phyloP scores from a whole-genome alignment of 2,329 filamentous ascomycete species.

The Tympanopsis confertula region DNA sequence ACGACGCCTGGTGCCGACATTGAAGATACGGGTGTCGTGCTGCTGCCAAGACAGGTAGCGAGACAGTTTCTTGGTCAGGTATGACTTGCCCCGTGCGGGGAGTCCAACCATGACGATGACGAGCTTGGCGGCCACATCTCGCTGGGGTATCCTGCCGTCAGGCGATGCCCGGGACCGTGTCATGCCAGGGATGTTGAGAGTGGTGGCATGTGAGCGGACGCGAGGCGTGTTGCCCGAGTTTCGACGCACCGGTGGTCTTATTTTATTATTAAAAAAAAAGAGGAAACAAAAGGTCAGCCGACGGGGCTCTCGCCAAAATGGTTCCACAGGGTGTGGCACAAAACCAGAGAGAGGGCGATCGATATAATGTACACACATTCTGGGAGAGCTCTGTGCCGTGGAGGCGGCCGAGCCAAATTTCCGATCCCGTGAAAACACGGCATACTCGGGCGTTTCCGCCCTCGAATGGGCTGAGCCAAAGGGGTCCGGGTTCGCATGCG shows the following conservation, averaged over 20 bases:
- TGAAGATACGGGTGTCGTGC: slow-evolving; percentile 92
- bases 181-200: slow-evolving; percentile 90
- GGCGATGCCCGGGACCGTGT: slow-evolving; percentile 92
- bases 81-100: slow-evolving; percentile 90
- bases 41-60: slow-evolving; percentile 95
- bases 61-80: slow-evolving; percentile 96
- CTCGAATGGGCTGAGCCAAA: slow-evolving; percentile 4
- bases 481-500: slow-evolving; percentile 8
- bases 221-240: slow-evolving; percentile 69
- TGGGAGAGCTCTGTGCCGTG: not conserved
- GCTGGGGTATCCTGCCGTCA: slow-evolving; percentile 82
- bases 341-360: not conserved
- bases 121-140: slow-evolving; percentile 90
- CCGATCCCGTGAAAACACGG: not conserved
- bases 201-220: slow-evolving; percentile 81
- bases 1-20: slow-evolving; percentile 83
- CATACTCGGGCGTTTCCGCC: slow-evolving; percentile 1
- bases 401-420: not conserved
- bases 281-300: slow-evolving; percentile 3
- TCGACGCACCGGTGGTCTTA: slow-evolving; percentile 56
- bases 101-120: slow-evolving; percentile 98
- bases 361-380: not conserved
- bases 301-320: too few relatives aligned
- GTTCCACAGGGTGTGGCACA: too few relatives aligned
- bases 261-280: slow-evolving; percentile 3